Percentiles rank a stretch among this genome's conserved stretches.
Evolutionary conservation across 305 asterid genomes (phyloP).

Genomic region (Solanum hybrid): DNA sequence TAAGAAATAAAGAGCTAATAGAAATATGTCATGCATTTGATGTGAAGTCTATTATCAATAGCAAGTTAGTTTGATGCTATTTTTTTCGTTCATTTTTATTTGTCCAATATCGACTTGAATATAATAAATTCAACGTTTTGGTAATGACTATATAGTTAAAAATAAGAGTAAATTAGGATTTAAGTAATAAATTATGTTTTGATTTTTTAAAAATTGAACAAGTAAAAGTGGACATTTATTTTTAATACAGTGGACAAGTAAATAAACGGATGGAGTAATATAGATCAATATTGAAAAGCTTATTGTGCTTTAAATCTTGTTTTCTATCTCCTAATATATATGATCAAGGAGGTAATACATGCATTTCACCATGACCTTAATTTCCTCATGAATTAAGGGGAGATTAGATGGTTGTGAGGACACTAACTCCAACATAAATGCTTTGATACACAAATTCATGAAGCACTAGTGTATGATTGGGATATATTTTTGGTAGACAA

Average conservation of each 20-base stretch:
- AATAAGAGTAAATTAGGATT: neutral
- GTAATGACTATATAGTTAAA: neutral
- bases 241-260: neutral
- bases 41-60: neutral
- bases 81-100: neutral
- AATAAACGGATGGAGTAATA: neutral
- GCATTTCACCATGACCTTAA: neutral
- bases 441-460: neutral
- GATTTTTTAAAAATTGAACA: neutral
- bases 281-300: neutral
- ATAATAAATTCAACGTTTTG: neutral
- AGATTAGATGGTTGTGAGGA: neutral
- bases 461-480: neutral
- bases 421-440: neutral
- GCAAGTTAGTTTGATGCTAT: neutral
- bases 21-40: neutral
- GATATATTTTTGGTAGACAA: neutral
- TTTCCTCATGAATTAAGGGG: neutral
- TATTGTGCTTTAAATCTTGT: neutral
- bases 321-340: neutral
- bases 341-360: neutral
- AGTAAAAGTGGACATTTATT: neutral
- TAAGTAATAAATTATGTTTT: neutral
- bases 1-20: neutral
- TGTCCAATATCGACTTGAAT: neutral